Conservation (phyloP, 202 grass and related monocot species). For the Hordeum pubiflorum region DNA sequence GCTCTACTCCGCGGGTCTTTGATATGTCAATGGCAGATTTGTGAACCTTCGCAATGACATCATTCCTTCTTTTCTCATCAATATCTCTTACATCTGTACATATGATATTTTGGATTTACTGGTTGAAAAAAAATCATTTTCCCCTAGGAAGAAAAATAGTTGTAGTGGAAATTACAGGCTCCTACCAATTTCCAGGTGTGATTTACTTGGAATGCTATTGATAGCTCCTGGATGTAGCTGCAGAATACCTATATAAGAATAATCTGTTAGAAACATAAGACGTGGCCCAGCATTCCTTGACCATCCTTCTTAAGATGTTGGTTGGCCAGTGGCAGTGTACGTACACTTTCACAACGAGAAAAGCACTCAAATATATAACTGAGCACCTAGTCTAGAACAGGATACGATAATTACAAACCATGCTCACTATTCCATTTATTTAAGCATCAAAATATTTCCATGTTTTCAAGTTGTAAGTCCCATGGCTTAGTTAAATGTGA, state of each 20-base stretch:
- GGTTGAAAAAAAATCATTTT: neutral
- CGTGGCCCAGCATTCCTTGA: neutral
- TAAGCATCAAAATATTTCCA: neutral
- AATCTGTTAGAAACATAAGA: slow-evolving; percentile 20
- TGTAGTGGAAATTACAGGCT: neutral
- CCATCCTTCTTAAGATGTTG: neutral
- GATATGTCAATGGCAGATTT: slow-evolving; percentile 63
- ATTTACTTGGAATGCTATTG: slow-evolving; percentile 97
- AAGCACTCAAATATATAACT: neutral
- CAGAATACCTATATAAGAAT: slow-evolving; percentile 61
- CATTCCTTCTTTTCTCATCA: slow-evolving; percentile 75
- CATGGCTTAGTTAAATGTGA: neutral
- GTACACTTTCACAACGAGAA: neutral
- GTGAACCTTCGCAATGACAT: slow-evolving; percentile 69
- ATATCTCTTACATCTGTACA: slow-evolving; percentile 74
- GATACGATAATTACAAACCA: neutral
- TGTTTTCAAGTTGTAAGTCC: neutral
- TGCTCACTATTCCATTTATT: neutral
- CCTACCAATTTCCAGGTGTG: slow-evolving; percentile 93
- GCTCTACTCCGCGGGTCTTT: slow-evolving; percentile 46
- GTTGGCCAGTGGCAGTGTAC: neutral
- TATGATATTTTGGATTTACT: neutral
- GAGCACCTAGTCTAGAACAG: neutral
- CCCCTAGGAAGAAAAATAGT: neutral
- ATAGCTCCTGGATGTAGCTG: slow-evolving; percentile 95